Conservation (phyloP, 495 filamentous ascomycete species). For the Rusavskia elegans region DNA sequence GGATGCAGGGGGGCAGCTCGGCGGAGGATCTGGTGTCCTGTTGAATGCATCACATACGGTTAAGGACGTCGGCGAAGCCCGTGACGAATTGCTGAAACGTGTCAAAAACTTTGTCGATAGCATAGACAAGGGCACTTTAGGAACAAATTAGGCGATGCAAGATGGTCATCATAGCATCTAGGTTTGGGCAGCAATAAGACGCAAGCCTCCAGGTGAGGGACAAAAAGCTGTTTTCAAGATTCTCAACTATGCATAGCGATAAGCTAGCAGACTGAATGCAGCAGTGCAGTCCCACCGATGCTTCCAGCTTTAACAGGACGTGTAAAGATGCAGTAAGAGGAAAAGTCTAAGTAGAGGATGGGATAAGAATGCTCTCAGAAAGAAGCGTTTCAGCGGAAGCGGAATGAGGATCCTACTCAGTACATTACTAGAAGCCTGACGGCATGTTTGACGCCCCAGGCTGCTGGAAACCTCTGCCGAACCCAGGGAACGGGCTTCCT, state of each 20-base stretch:
- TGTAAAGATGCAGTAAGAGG: background rate
- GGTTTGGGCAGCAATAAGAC: too few relatives aligned
- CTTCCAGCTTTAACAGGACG: background rate
- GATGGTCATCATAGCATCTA: too few relatives aligned
- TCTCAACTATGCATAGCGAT: background rate
- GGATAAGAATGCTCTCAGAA: background rate
- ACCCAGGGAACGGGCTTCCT: conserved; percentile 25
- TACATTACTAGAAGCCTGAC: background rate
- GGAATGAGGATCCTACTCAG: background rate
- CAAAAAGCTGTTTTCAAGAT: background rate
- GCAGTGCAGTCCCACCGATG: background rate
- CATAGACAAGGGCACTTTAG: conserved; percentile 17
- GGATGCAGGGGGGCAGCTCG: conserved; percentile 27
- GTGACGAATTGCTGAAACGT: conserved; percentile 34
- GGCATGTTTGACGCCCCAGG: background rate
- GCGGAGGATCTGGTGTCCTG: conserved; percentile 40
- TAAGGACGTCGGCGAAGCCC: conserved; percentile 28
- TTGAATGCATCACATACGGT: conserved; percentile 47
- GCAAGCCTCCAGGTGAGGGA: background rate
- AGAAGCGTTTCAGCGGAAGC: background rate
- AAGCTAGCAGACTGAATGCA: background rate
- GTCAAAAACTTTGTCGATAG: conserved; percentile 39
- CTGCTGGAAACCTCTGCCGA: conserved; percentile 20
- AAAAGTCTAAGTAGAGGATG: background rate
- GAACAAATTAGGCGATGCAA: too few relatives aligned